Evolutionary conservation across 768 basidiomycete genomes (phyloP).

Genomic region (Naganishia randhawae): DNA sequence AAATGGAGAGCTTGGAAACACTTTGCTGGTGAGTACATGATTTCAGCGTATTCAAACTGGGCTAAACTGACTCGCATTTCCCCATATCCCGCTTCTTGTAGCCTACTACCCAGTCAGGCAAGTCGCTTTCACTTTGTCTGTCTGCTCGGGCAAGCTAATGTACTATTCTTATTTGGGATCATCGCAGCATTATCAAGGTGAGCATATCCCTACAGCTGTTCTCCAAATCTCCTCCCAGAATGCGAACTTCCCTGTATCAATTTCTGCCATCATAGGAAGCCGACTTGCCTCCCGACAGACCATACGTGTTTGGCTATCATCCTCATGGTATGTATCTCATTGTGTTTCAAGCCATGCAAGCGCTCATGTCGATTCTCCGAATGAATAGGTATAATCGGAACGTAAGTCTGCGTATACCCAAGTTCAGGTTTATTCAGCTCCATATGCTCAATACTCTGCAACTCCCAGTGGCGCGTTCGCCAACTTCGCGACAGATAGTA

Average conservation of each 20-base stretch:
- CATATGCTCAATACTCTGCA: slow-evolving; percentile 3
- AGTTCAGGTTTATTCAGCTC: slow-evolving; percentile 41
- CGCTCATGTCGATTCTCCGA: slow-evolving; percentile 28
- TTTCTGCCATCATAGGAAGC: slow-evolving; percentile 57
- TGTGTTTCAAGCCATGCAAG: background rate
- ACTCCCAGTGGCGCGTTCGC: slow-evolving; percentile 76
- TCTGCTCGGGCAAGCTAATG: background rate
- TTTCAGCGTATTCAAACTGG: background rate
- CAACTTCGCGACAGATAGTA: slow-evolving; percentile 93
- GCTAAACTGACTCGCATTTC: background rate
- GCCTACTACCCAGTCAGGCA: slow-evolving; percentile 49
- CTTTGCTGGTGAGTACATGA: slow-evolving; percentile 68
- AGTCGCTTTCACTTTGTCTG: background rate
- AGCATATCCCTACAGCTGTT: slow-evolving; percentile 22
- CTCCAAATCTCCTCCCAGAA: background rate
- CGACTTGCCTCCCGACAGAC: slow-evolving; percentile 82
- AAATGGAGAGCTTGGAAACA: slow-evolving; percentile 71
- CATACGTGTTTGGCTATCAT: slow-evolving; percentile 97
- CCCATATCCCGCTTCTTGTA: slow-evolving; percentile 3
- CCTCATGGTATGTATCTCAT: slow-evolving; percentile 69
- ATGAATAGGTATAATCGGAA: slow-evolving; percentile 83
- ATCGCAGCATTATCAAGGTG: slow-evolving; percentile 54
- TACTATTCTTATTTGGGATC: slow-evolving; percentile 3
- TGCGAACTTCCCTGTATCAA: background rate
- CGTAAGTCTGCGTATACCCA: slow-evolving; percentile 56